Percentiles rank a stretch among this genome's conserved stretches.
Conservation (phyloP, 176 grass and related monocot species). For the Olyra latifolia region DNA sequence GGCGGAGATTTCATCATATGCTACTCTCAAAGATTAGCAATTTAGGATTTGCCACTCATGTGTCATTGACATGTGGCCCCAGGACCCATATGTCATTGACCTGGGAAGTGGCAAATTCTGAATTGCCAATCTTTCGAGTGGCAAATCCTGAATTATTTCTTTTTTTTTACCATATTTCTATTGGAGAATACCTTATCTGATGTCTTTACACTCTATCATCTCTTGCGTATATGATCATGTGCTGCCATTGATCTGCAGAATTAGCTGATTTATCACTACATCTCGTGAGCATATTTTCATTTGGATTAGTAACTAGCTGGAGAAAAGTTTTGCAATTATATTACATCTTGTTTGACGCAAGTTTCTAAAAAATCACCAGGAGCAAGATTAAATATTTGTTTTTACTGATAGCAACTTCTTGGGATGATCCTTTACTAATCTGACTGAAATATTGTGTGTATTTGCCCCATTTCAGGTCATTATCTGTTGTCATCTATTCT, state of each 20-base stretch:
- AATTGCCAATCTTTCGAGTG: too few relatives aligned
- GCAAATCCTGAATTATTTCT: too few relatives aligned
- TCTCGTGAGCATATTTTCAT: slow-evolving; percentile 7
- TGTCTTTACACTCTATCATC: background rate
- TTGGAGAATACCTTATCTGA: background rate
- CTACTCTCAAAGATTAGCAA: too few relatives aligned
- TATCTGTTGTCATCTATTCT: slow-evolving; percentile 1
- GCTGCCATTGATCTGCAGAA: background rate
- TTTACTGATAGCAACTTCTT: background rate
- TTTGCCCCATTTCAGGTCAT: background rate
- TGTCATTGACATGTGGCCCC: too few relatives aligned
- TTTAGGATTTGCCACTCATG: too few relatives aligned
- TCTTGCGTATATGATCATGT: background rate
- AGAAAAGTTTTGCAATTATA: background rate
- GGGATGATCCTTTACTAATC: background rate
- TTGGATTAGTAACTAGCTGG: background rate
- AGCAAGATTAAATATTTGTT: background rate
- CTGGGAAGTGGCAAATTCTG: too few relatives aligned
- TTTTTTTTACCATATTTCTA: slow-evolving; percentile 2
- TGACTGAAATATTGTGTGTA: background rate
- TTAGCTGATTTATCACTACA: background rate
- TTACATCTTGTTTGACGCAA: background rate
- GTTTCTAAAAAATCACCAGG: background rate
- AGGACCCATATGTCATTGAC: too few relatives aligned
- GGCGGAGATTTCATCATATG: too few relatives aligned